Evolutionary conservation across 768 basidiomycete species (phyloP), one percentile per base, ranked within the genome.

Genomic region (Daedalea quercina): DNA sequence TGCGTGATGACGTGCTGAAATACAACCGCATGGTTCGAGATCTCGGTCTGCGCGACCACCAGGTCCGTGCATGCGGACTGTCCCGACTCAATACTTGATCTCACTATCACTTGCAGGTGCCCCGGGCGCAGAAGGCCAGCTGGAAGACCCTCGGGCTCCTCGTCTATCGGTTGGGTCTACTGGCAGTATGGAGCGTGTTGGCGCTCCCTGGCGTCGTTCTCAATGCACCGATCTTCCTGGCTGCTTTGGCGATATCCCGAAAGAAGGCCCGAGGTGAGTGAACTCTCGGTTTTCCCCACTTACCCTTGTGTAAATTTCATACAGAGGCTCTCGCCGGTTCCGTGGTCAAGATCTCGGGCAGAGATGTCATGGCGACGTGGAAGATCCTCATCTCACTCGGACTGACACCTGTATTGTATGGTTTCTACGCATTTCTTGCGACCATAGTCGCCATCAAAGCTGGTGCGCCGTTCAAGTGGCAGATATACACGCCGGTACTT

Each of bases 281-380:
- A 33, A 2, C 22, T 19, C 17, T 17, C n/a, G n/a, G 24, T 15
- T 11, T 23, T 9, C 13, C 19, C 17, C 15, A 40, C 4, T 15
- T 40, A 15, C 15, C 19, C 4, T 40, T 15, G 7, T 9, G 3
- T 17, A 3, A 31, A n/a, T 8, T 33, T 4, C 35, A 25, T 25
- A 2, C 68, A 96, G 94, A 93, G 79, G 95, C 95, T 7, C 84
- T 97, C 54, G 94, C 94, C 25, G 93, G 87, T 2, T 96, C 94
- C 9, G 82, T 81, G 3, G 95, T 98, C 66, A 98, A 98, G 70
- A 82, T 98, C 48, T 90, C 90, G n/a, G 95, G 86, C 19, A 80
- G 90, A 34, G 95, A 98, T 61, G 95, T 97, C n/a, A 74, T 98
- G 19, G 94, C 92, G 0, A 94, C 94, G 4, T 98, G 95, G 95